Evolutionary conservation across 78 protist genomes (phyloP).

Genomic region (Chrysochromulina parva): DNA sequence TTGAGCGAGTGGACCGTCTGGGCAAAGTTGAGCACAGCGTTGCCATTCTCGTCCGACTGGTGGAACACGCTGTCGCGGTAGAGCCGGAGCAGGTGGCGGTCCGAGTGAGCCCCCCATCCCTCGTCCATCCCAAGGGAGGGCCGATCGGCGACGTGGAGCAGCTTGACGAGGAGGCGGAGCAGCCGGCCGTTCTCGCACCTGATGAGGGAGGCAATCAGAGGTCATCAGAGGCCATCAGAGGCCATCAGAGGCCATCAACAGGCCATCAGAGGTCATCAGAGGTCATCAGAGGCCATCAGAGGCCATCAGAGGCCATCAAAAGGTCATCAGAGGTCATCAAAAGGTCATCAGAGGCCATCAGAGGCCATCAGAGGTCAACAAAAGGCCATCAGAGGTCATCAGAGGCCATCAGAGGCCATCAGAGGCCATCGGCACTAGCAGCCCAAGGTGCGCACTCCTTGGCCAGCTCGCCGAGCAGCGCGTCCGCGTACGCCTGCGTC

Average conservation of each 20-base stretch:
- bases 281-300: too few relatives aligned
- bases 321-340: too few relatives aligned
- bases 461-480: neutral
- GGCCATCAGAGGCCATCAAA: too few relatives aligned
- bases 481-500: neutral
- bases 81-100: neutral
- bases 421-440: too few relatives aligned
- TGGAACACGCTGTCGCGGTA: neutral
- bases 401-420: too few relatives aligned
- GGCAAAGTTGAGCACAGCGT: neutral
- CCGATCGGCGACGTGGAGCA: neutral
- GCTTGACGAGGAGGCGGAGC: neutral
- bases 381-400: too few relatives aligned
- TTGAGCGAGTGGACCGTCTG: neutral
- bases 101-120: neutral
- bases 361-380: too few relatives aligned
- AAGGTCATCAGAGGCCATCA: too few relatives aligned
- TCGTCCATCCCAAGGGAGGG: neutral
- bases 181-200: constrained; percentile 1
- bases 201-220: too few relatives aligned
- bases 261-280: too few relatives aligned
- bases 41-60: neutral
- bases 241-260: too few relatives aligned
- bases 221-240: too few relatives aligned
- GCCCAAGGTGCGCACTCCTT: neutral